phyloP scores from a whole-genome alignment of 2,329 filamentous ascomycete species.

The Cryoendolithus antarcticus region DNA sequence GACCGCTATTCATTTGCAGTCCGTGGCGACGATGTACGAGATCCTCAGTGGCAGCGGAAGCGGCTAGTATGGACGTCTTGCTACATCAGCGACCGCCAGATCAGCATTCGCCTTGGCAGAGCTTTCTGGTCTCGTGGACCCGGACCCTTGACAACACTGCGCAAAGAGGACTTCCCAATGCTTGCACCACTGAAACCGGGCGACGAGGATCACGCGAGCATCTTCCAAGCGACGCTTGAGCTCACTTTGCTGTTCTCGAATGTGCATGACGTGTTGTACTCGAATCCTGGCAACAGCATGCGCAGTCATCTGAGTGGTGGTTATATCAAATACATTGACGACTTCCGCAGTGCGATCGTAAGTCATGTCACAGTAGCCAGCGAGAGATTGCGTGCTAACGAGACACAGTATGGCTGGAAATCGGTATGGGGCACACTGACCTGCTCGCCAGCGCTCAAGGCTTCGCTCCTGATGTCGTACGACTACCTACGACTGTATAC shows the following conservation, averaged over 20 bases:
- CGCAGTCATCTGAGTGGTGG: slow-evolving; percentile 59
- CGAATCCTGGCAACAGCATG: slow-evolving; percentile 56
- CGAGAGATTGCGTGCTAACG: neutral
- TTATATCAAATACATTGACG: slow-evolving; percentile 64
- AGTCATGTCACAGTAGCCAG: neutral
- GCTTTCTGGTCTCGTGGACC: slow-evolving; percentile 65
- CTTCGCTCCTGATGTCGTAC: slow-evolving; percentile 56
- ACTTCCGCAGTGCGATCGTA: slow-evolving; percentile 52
- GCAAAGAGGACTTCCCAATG: slow-evolving; percentile 56
- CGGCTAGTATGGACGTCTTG: slow-evolving; percentile 57
- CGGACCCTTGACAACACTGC: slow-evolving; percentile 51
- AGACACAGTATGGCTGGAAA: slow-evolving; percentile 48
- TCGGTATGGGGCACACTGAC: slow-evolving; percentile 54
- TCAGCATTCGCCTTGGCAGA: slow-evolving; percentile 58
- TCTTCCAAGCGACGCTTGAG: slow-evolving; percentile 60
- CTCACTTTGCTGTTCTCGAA: slow-evolving; percentile 62
- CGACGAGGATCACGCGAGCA: slow-evolving; percentile 54
- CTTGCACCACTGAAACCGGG: slow-evolving; percentile 46
- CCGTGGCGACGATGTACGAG: slow-evolving; percentile 43
- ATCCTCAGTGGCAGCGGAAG: slow-evolving; percentile 48
- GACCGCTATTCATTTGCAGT: slow-evolving; percentile 56
- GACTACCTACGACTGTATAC: slow-evolving; percentile 63
- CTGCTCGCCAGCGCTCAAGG: slow-evolving; percentile 55
- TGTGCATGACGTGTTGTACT: slow-evolving; percentile 62
- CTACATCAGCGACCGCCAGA: slow-evolving; percentile 55